phyloP scores from a whole-genome alignment of 495 filamentous ascomycete species.

The Neurospora africana region DNA sequence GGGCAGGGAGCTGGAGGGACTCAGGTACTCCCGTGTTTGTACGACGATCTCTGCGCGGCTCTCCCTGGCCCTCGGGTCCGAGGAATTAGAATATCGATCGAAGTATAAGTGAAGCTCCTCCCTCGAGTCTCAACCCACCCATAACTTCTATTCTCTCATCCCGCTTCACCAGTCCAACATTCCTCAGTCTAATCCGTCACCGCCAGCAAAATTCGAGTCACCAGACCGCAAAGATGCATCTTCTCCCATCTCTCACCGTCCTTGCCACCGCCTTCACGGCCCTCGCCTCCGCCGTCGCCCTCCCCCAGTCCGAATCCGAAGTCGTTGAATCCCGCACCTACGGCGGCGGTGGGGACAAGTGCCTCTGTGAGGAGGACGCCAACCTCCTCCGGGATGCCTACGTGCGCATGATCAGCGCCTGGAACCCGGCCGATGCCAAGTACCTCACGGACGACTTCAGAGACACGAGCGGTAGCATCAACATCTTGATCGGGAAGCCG shows the following conservation, averaged over 20 bases:
- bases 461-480: slow-evolving; percentile 24
- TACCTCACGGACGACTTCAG: slow-evolving; percentile 14
- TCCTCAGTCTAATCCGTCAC: neutral
- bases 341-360: neutral
- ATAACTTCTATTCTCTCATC: neutral
- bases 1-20: neutral
- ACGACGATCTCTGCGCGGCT: neutral
- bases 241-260: slow-evolving; percentile 5
- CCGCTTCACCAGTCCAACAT: neutral
- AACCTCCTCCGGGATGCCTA: slow-evolving; percentile 15
- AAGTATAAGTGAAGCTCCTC: neutral
- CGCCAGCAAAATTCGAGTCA: neutral
- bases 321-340: neutral
- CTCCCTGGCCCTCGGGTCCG: neutral
- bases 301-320: neutral
- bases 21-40: neutral
- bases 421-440: slow-evolving; percentile 15
- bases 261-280: neutral
- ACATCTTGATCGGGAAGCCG: slow-evolving; percentile 15
- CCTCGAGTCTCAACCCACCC: neutral
- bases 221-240: slow-evolving; percentile 3
- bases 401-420: slow-evolving; percentile 14
- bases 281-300: neutral
- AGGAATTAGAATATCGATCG: neutral
- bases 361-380: slow-evolving; percentile 11